phyloP scores from a whole-genome alignment of 2,329 filamentous ascomycete genomes.

The Diaporthe aspalathi region DNA sequence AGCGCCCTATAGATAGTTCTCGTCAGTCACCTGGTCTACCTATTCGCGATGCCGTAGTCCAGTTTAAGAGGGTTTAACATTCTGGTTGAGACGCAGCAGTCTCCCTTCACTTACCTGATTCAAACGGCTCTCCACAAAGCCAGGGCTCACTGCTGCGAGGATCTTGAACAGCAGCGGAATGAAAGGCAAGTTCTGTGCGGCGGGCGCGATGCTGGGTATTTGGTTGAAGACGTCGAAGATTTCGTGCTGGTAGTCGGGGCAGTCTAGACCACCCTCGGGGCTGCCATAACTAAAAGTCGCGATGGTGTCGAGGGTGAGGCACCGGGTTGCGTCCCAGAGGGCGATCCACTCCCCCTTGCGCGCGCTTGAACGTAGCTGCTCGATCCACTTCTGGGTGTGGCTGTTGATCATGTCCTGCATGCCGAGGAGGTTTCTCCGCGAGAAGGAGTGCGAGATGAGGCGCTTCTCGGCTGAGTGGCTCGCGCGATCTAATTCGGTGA shows the following conservation, averaged over 20 bases:
- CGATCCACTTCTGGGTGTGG: background rate
- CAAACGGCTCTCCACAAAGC: background rate
- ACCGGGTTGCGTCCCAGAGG: background rate
- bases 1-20: background rate
- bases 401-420: conserved; percentile 9
- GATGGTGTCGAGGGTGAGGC: background rate
- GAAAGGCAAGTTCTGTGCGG: background rate
- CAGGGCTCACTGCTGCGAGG: background rate
- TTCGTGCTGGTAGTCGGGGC: background rate
- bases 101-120: background rate
- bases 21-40: background rate
- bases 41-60: background rate
- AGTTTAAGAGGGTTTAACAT: background rate
- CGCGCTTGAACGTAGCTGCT: background rate
- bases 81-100: background rate
- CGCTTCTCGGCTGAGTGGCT: background rate
- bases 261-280: background rate
- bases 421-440: background rate
- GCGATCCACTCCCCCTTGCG: background rate
- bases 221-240: background rate
- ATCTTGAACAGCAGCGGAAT: background rate
- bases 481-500: background rate
- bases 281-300: background rate
- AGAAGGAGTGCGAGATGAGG: background rate
- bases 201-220: background rate